Evolutionary conservation across 2,329 filamentous ascomycete genomes (phyloP).

Genomic region (Fusarium sublunatum): DNA sequence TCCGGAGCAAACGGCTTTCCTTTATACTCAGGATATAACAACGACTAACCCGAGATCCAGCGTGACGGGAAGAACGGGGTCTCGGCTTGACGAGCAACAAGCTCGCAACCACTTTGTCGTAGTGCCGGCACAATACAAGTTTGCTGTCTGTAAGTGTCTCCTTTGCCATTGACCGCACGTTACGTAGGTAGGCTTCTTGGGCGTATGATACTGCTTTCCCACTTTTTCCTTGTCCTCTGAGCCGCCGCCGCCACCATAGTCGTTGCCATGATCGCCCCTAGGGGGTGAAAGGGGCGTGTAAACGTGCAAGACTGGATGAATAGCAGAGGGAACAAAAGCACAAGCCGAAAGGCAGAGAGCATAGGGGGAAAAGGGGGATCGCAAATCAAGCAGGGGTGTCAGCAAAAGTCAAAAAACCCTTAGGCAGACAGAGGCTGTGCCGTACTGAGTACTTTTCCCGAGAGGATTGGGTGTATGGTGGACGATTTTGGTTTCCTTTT

Average conservation of each 20-base stretch:
- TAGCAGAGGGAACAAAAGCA: conserved; percentile 6
- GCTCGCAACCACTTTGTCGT: conserved; percentile 36
- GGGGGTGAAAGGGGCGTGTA: conserved; percentile 23
- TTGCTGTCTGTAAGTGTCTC: conserved; percentile 10
- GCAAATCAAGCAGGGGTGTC: conserved; percentile 25
- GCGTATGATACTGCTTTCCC: conserved; percentile 19
- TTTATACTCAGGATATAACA: conserved; percentile 39
- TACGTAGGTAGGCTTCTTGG: conserved; percentile 14
- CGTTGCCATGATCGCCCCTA: conserved; percentile 27
- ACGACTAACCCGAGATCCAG: conserved; percentile 35
- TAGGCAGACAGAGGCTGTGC: conserved; percentile 9
- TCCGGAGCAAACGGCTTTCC: conserved; percentile 44
- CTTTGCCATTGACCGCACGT: conserved; percentile 36
- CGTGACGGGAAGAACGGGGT: conserved; percentile 31
- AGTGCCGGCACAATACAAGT: conserved; percentile 34
- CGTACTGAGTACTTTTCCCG: conserved; percentile 28
- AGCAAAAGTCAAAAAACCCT: conserved; percentile 16
- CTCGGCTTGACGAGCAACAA: conserved; percentile 37
- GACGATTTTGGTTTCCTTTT: conserved; percentile 35
- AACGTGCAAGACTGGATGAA: conserved; percentile 19
- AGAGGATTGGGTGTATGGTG: conserved; percentile 25
- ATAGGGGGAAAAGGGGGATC: conserved; percentile 20
- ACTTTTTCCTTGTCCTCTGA: conserved; percentile 25
- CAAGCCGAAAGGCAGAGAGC: conserved; percentile 10
- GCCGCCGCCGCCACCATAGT: conserved; percentile 24